A percentile compares a stretch with the other conserved stretches of the same genome.
These are phyloP conservation scores for Colletotrichum navitas DNA, from an alignment of 2,329 filamentous ascomycete genomes.

Conservation along the genomic window DNA sequence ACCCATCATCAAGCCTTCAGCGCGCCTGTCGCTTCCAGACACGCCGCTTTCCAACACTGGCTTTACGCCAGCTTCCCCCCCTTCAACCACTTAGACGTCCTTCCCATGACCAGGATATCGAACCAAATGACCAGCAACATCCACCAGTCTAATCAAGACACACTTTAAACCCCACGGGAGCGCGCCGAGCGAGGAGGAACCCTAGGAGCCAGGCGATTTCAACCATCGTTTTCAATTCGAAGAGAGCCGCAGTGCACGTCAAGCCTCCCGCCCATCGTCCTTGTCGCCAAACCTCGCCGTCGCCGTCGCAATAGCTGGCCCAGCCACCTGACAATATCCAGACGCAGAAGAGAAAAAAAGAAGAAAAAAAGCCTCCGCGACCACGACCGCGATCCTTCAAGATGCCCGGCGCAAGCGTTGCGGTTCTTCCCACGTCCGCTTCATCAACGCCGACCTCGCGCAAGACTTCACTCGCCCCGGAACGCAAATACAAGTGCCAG, in stretches of 20 bases:
- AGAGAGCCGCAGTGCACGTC: slow-evolving; percentile 50
- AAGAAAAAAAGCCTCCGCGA: slow-evolving; percentile 41
- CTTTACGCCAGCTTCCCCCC: slow-evolving; percentile 48
- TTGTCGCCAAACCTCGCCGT: slow-evolving; percentile 46
- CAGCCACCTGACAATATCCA: slow-evolving; percentile 41
- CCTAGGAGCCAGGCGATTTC: slow-evolving; percentile 63
- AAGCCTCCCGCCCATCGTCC: slow-evolving; percentile 47
- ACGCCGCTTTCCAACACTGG: slow-evolving; percentile 40
- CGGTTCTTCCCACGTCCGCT: slow-evolving; percentile 72
- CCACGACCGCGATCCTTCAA: slow-evolving; percentile 57
- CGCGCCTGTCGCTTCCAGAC: slow-evolving; percentile 41
- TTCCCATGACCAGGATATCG: slow-evolving; percentile 46
- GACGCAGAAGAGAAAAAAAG: slow-evolving; percentile 44
- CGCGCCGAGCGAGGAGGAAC: slow-evolving; percentile 67
- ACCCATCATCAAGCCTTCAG: slow-evolving; percentile 48
- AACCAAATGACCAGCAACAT: slow-evolving; percentile 46
- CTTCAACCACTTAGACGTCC: slow-evolving; percentile 31
- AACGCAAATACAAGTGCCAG: slow-evolving; percentile 99
- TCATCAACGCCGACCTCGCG: slow-evolving; percentile 78
- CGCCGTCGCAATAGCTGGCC: slow-evolving; percentile 40
- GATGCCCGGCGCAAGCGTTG: slow-evolving; percentile 80
- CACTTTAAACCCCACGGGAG: slow-evolving; percentile 80
- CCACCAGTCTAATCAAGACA: slow-evolving; percentile 58
- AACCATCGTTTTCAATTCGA: slow-evolving; percentile 66
- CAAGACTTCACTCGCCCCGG: slow-evolving; percentile 82